Evolutionary conservation across 305 asterid genomes (phyloP).

Genomic region (Striga hermonthica): DNA sequence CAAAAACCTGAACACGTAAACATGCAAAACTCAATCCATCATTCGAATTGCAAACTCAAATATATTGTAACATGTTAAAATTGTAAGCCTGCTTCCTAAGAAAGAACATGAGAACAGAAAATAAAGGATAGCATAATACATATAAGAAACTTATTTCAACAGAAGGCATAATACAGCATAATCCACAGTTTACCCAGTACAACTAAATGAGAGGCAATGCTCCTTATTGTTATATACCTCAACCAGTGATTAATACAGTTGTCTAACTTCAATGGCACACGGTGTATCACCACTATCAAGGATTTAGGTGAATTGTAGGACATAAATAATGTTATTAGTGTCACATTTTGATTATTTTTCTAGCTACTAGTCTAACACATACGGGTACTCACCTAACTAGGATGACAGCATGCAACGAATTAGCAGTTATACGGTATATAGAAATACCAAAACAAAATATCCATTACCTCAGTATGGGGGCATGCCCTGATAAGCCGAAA

Average conservation of each 20-base stretch:
- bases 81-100: background rate
- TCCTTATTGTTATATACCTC: background rate
- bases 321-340: too few species aligned
- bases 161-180: background rate
- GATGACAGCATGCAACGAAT: background rate
- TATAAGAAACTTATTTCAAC: background rate
- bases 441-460: background rate
- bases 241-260: background rate
- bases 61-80: constrained; percentile 21
- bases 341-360: too few species aligned
- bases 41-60: constrained; percentile 34
- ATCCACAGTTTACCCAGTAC: background rate
- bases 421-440: background rate
- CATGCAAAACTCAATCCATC: constrained; percentile 47
- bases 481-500: constrained; percentile 81
- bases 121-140: too few species aligned
- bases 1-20: constrained; percentile 77
- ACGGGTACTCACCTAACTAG: background rate
- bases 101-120: constrained; percentile 3
- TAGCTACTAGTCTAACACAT: too few species aligned
- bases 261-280: background rate
- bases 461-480: constrained; percentile 90
- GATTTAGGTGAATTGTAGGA: too few species aligned
- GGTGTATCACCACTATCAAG: too few species aligned
- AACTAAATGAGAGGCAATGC: background rate